These are phyloP conservation scores for Phytophthora gonapodyides DNA, from an alignment of 352 stramenopile species.

Conservation along the genomic window DNA sequence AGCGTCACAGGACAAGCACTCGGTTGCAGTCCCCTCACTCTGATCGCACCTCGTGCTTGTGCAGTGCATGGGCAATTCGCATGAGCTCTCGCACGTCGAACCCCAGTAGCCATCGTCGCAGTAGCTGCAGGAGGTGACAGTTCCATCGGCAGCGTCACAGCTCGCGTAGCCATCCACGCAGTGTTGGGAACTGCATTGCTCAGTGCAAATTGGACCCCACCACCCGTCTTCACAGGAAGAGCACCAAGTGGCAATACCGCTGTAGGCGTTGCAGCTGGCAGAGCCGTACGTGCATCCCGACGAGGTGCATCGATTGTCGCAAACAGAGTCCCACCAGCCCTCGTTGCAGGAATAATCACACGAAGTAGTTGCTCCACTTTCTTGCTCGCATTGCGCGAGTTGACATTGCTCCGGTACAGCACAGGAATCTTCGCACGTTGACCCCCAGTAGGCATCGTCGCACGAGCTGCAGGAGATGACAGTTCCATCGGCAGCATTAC, in stretches of 20 bases:
- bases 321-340: slow-evolving; percentile 1
- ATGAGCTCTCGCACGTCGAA: slow-evolving; percentile 16
- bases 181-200: too few species aligned
- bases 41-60: too few species aligned
- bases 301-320: neutral
- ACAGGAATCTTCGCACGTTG: neutral
- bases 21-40: too few species aligned
- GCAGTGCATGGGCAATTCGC: too few species aligned
- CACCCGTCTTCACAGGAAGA: neutral
- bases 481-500: slow-evolving; percentile 1
- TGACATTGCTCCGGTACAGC: neutral
- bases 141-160: too few species aligned
- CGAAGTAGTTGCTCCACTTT: neutral
- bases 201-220: too few species aligned
- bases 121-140: too few species aligned
- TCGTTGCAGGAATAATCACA: neutral
- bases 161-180: too few species aligned
- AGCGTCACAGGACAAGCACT: too few species aligned
- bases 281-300: neutral
- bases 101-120: too few species aligned
- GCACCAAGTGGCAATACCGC: neutral
- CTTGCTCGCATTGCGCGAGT: neutral
- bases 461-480: neutral
- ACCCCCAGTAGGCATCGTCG: slow-evolving; percentile 1
- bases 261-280: neutral